A percentile compares a stretch with the other conserved stretches of the same genome.
These are phyloP conservation scores for Lonicera japonica DNA, from an alignment of 129 eudicot genomes.

Conservation along the genomic window DNA sequence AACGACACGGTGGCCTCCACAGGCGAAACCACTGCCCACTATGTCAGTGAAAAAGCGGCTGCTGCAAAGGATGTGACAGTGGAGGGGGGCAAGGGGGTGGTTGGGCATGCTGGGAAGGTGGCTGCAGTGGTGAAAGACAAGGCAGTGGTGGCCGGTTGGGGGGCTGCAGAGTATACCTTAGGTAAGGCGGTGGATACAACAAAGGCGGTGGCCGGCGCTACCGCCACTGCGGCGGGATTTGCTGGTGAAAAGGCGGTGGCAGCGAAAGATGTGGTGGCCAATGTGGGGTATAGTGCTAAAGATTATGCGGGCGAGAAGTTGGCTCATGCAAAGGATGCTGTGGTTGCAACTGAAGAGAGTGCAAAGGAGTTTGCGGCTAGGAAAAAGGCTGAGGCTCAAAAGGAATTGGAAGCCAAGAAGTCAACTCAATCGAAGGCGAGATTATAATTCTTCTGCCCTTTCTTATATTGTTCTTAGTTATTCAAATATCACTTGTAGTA, in stretches of 20 bases:
- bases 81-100: conserved; percentile 49
- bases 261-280: conserved; percentile 42
- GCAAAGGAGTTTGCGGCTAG: conserved; percentile 61
- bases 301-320: conserved; percentile 30
- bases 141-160: conserved; percentile 56
- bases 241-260: conserved; percentile 38
- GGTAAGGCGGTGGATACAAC: conserved; percentile 54
- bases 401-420: conserved; percentile 35
- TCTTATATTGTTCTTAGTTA: neutral
- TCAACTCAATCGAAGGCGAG: conserved; percentile 25
- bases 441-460: neutral
- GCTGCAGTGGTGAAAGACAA: conserved; percentile 47
- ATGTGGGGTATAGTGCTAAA: conserved; percentile 37
- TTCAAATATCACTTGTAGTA: neutral
- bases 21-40: conserved; percentile 3
- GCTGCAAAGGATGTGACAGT: conserved; percentile 44
- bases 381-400: conserved; percentile 54
- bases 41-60: conserved; percentile 43
- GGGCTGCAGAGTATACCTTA: conserved; percentile 37
- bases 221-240: conserved; percentile 45
- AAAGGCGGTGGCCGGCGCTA: conserved; percentile 38
- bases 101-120: conserved; percentile 47
- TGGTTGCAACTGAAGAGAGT: conserved; percentile 53
- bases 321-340: conserved; percentile 40
- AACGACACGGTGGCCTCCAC: conserved; percentile 22